phyloP scores from a whole-genome alignment of 148 eudicot species.

The Diospyros kaki region DNA sequence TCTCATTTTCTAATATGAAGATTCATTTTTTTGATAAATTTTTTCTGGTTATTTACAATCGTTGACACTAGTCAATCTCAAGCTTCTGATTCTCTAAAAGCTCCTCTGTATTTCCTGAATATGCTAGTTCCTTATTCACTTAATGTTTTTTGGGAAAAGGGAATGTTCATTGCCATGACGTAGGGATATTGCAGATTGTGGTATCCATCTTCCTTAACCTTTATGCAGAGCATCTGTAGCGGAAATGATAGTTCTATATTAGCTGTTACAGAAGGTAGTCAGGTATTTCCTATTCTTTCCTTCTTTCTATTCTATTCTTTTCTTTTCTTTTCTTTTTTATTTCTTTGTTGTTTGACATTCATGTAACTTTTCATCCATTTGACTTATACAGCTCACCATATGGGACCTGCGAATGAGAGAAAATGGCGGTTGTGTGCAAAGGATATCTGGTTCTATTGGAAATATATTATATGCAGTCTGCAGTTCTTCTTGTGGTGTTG shows the following conservation, averaged over 20 bases:
- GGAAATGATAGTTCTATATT: conserved; percentile 48
- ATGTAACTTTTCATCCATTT: background rate
- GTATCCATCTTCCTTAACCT: conserved; percentile 59
- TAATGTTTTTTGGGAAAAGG: too few relatives aligned
- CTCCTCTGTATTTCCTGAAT: background rate
- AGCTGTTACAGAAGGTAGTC: conserved; percentile 68
- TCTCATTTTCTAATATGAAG: background rate
- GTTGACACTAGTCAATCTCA: background rate
- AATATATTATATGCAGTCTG: conserved; percentile 52
- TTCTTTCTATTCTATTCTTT: background rate
- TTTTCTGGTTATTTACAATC: background rate
- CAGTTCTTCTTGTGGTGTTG: conserved; percentile 52
- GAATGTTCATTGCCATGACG: background rate
- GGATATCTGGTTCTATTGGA: conserved; percentile 59
- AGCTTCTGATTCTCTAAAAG: background rate
- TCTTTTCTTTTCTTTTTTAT: background rate
- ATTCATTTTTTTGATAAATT: background rate
- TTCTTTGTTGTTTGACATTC: conserved; percentile 1
- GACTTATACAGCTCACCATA: conserved; percentile 46
- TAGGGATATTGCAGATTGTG: conserved; percentile 45
- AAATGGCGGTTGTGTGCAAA: conserved; percentile 69
- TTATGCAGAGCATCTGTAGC: conserved; percentile 29
- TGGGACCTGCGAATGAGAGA: conserved; percentile 79
- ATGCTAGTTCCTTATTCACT: background rate
- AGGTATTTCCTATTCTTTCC: conserved; percentile 29